phyloP scores from a whole-genome alignment of 495 filamentous ascomycete species.

The Bryoglossum gracile region DNA sequence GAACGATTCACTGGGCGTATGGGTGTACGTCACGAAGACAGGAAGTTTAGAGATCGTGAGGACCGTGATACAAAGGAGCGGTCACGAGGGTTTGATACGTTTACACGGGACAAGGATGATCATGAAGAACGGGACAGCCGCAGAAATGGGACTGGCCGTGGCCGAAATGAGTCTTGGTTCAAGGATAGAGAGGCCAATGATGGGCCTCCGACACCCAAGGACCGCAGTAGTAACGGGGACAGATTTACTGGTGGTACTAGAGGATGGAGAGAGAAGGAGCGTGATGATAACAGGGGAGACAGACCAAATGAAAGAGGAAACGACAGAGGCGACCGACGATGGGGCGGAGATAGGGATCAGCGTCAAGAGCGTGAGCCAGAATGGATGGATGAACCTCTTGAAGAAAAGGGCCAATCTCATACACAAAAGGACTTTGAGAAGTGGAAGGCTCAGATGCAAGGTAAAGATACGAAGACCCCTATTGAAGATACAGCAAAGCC shows the following conservation, averaged over 20 bases:
- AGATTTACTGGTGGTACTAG: conserved; percentile 21
- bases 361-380: conserved; percentile 74
- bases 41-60: conserved; percentile 22
- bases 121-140: conserved; percentile 26
- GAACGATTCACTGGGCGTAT: conserved; percentile 54
- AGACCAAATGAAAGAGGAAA: conserved; percentile 25
- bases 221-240: conserved; percentile 27
- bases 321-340: conserved; percentile 42
- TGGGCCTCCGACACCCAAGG: conserved; percentile 16
- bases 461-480: conserved; percentile 43
- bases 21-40: conserved; percentile 27
- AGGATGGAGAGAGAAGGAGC: conserved; percentile 28
- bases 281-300: conserved; percentile 38
- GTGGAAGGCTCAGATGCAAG: conserved; percentile 80
- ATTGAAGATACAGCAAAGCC: conserved; percentile 18
- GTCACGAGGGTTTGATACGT: conserved; percentile 40
- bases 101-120: conserved; percentile 42
- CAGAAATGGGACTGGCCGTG: conserved; percentile 38
- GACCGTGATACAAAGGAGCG: conserved; percentile 35
- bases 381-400: conserved; percentile 74
- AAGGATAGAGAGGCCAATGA: conserved; percentile 31
- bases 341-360: conserved; percentile 53
- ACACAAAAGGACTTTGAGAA: conserved; percentile 91
- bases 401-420: conserved; percentile 59
- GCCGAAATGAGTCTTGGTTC: conserved; percentile 51